Evolutionary conservation across 1,284 basidiomycete species (phyloP).

Genomic region (Peniophora sp.): DNA sequence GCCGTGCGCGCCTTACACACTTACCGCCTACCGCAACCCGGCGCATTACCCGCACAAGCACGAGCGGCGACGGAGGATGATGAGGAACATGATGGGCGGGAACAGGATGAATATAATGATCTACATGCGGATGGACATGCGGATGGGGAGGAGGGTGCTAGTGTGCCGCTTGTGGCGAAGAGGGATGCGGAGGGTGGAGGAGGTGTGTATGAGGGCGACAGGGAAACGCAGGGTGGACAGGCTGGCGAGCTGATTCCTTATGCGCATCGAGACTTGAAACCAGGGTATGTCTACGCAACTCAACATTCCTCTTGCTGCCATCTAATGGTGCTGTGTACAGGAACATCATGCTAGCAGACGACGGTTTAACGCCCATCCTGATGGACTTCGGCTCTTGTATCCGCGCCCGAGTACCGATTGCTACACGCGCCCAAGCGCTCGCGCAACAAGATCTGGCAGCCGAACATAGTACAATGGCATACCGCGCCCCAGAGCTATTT

Average conservation of each 20-base stretch:
- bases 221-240: constrained; percentile 39
- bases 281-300: no score
- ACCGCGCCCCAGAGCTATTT: constrained; percentile 90
- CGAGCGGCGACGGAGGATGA: constrained; percentile 46
- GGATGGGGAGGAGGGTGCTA: constrained; percentile 31
- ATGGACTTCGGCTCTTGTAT: constrained; percentile 97
- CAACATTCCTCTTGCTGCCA: constrained; percentile 7
- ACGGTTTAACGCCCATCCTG: constrained; percentile 78
- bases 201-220: constrained; percentile 72
- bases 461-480: constrained; percentile 95
- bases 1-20: constrained; percentile 93
- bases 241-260: constrained; percentile 68
- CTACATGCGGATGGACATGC: constrained; percentile 52
- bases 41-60: constrained; percentile 21
- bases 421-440: constrained; percentile 80
- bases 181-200: constrained; percentile 46
- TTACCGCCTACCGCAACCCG: constrained; percentile 47
- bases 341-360: constrained; percentile 95
- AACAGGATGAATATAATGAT: constrained; percentile 58
- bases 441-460: constrained; percentile 87
- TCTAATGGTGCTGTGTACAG: constrained; percentile 30
- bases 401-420: constrained; percentile 72
- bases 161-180: constrained; percentile 44
- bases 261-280: constrained; percentile 96
- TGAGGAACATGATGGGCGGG: constrained; percentile 63